phyloP scores from a whole-genome alignment of 1,284 basidiomycete species.

The Fomitiporia mediterranea region DNA sequence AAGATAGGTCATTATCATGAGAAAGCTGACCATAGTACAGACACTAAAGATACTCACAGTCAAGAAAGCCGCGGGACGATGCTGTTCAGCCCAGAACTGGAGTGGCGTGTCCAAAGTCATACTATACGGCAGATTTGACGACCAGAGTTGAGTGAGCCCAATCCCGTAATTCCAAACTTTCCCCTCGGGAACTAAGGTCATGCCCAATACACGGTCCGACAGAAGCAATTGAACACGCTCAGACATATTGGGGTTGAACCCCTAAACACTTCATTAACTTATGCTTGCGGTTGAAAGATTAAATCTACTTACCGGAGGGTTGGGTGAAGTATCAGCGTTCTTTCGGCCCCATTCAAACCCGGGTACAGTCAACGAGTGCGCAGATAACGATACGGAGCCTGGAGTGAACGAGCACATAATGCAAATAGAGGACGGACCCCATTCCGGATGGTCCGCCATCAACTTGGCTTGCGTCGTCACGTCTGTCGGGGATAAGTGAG shows the following conservation, averaged over 20 bases:
- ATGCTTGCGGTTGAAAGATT: constrained; percentile 6
- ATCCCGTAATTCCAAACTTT: constrained; percentile 93
- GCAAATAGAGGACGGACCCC: constrained; percentile 92
- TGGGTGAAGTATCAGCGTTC: constrained; percentile 81
- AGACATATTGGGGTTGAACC: constrained; percentile 97
- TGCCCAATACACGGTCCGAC: constrained; percentile 89
- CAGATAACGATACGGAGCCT: constrained; percentile 92
- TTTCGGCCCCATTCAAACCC: constrained; percentile 99
- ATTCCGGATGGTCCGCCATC: constrained; percentile 94
- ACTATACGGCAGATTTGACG: constrained; percentile 77
- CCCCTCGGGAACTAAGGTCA: constrained; percentile 89
- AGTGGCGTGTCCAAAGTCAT: constrained; percentile 90
- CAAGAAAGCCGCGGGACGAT: constrained; percentile 88
- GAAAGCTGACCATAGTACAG: neutral
- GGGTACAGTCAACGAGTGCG: constrained; percentile 83
- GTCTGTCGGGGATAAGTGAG: constrained; percentile 89
- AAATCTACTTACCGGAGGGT: constrained; percentile 54
- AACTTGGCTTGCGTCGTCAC: constrained; percentile 95
- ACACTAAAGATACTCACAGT: constrained; percentile 57
- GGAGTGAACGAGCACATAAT: constrained; percentile 96
- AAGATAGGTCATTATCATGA: constrained; percentile 19
- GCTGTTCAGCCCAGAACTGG: constrained; percentile 94
- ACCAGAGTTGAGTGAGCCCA: constrained; percentile 89
- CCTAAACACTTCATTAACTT: constrained; percentile 36
- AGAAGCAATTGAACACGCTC: constrained; percentile 93